Evolutionary conservation across 352 stramenopile species (phyloP), one percentile per base, ranked within the genome.

Genomic region (Pythium insidiosum): DNA sequence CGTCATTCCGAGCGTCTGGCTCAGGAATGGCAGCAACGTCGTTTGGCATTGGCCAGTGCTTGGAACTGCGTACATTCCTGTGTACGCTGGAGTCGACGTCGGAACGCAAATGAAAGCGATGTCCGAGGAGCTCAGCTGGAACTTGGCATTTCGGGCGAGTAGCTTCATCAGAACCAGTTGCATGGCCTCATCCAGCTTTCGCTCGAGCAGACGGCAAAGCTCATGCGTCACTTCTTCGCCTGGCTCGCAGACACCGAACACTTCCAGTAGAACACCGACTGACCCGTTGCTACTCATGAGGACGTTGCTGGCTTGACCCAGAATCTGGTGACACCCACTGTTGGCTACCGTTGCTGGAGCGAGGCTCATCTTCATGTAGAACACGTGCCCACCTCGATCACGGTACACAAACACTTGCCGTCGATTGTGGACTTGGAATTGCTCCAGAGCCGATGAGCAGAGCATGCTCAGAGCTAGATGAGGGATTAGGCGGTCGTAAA

Each of bases 351-450:
- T 30, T 37, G 22, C 21, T 18, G 23, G 16, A 7, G 20, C 38
- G 6, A 48, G 35, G 30, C 75, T 83, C 52, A 93, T 88, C 43
- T 88, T 88, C 62, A 94, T 89, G 52, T 94, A 94, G 59, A 93
- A 94, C 16, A 93, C 83, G 37, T 93, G 76, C 3, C 83, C 80
- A 18, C 79, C 73, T 4, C 78, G 75, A 54, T 94, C 80, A 13
- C 79, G 66, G 39, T 94, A 94, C 9, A 94, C 83, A 53, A 94
- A 94, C 22, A 89, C 76, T 24, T 94, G 74, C 2, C 76, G 74
- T 4, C 83, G 72, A 53, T 94, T 94, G 63, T 92, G 81, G 24
- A 94, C 83, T 69, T 94, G 78, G 38, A 94, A 94, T 42, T 90
- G 83, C 52, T 94, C 80, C 12, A 94, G 53, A 24, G 83, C 83